Evolutionary conservation across 306 rosid genomes (phyloP).

Genomic region (Quillaja saponaria): DNA sequence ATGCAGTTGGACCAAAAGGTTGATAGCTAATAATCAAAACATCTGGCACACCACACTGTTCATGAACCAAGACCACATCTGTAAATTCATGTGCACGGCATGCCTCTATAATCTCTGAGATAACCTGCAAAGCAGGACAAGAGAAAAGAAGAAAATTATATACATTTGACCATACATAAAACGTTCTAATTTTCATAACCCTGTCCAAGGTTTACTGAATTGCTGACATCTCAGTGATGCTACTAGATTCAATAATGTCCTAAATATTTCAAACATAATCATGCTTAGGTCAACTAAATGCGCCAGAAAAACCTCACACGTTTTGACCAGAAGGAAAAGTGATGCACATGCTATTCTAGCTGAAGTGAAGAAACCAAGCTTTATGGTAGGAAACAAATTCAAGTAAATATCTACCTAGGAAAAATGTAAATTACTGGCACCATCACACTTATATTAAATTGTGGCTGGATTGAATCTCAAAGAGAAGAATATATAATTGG

Average conservation of each 20-base stretch:
- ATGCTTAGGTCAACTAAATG: slow-evolving; percentile 9
- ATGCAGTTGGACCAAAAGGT: slow-evolving; percentile 95
- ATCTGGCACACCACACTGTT: slow-evolving; percentile 96
- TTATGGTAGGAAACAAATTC: slow-evolving; percentile 9
- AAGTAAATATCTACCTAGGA: neutral
- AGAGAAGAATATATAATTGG: neutral
- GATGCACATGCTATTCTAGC: neutral
- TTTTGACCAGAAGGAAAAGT: slow-evolving; percentile 8
- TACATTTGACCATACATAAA: neutral
- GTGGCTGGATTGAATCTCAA: slow-evolving; percentile 2
- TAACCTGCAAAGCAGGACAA: slow-evolving; percentile 54
- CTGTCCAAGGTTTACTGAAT: no score
- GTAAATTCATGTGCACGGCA: slow-evolving; percentile 86
- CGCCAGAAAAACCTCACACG: slow-evolving; percentile 8
- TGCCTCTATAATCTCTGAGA: slow-evolving; percentile 82
- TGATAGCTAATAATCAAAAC: slow-evolving; percentile 81
- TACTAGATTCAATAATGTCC: no score
- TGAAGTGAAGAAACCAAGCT: neutral
- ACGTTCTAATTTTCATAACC: no score
- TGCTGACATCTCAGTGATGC: no score
- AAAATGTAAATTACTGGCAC: neutral
- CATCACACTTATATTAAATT: neutral
- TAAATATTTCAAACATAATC: neutral
- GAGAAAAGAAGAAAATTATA: neutral
- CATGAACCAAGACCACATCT: slow-evolving; percentile 86